phyloP scores from a whole-genome alignment of 1,284 basidiomycete genomes.

The Apiotrichum mycotoxinovorans region DNA sequence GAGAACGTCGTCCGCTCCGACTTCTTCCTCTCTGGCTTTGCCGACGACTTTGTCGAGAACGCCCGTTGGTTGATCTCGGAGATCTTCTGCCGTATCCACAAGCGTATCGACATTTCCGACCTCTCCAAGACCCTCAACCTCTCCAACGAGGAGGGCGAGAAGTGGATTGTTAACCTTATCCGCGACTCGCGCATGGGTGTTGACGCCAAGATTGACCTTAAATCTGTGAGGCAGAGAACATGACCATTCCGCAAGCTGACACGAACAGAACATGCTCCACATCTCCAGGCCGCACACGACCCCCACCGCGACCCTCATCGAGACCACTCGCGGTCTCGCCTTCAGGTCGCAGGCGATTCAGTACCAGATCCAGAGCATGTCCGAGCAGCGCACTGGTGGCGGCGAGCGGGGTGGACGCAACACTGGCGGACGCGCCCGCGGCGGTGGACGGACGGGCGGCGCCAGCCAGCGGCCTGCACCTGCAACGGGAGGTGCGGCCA shows the following conservation, averaged over 20 bases:
- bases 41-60: conserved; percentile 91
- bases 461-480: conserved; percentile 6
- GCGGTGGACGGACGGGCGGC: conserved; percentile 14
- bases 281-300: conserved; percentile 86
- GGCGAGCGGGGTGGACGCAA: conserved; percentile 31
- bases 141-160: conserved; percentile 89
- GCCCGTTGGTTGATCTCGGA: conserved; percentile 93
- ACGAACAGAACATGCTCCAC: conserved; percentile 80
- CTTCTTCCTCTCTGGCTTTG: conserved; percentile 88
- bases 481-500: not conserved
- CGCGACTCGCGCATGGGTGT: conserved; percentile 92
- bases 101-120: conserved; percentile 92
- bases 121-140: conserved; percentile 90
- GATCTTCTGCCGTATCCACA: conserved; percentile 96
- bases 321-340: conserved; percentile 88
- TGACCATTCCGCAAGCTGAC: not conserved
- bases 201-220: conserved; percentile 94
- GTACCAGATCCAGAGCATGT: conserved; percentile 61
- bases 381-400: conserved; percentile 23
- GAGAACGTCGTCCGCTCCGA: conserved; percentile 83
- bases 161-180: conserved; percentile 99
- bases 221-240: conserved; percentile 61
- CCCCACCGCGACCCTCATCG: conserved; percentile 91
- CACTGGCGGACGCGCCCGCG: conserved; percentile 10
- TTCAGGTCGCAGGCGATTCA: conserved; percentile 87